phyloP scores from a whole-genome alignment of 164 flowering plant species.

The Brasenia schreberi region DNA sequence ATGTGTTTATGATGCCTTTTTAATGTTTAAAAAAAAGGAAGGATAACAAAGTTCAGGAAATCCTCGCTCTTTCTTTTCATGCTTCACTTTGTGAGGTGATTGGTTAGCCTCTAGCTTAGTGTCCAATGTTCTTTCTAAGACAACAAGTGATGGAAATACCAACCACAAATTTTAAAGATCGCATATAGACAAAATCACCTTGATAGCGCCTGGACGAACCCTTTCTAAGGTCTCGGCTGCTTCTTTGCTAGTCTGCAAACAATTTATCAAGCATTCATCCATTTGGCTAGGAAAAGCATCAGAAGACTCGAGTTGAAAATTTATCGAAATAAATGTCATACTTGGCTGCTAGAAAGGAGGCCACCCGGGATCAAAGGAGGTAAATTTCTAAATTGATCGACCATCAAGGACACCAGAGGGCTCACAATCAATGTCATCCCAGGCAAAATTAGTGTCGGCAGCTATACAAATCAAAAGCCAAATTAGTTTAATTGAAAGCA shows the following conservation, averaged over 20 bases:
- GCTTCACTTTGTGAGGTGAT: no score
- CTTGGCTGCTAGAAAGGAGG: conserved; percentile 74
- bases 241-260: conserved; percentile 56
- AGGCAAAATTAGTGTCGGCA: conserved; percentile 68
- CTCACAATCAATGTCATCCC: conserved; percentile 83
- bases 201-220: conserved; percentile 46
- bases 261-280: neutral
- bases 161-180: no score
- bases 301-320: neutral
- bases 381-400: conserved; percentile 80
- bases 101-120: no score
- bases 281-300: neutral
- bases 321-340: conserved; percentile 3
- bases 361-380: conserved; percentile 63
- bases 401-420: conserved; percentile 91
- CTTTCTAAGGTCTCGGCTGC: conserved; percentile 38
- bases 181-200: conserved; percentile 22
- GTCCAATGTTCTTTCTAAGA: no score
- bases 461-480: conserved; percentile 9
- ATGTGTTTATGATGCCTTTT: no score
- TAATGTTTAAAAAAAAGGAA: no score
- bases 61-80: no score
- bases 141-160: no score
- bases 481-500: neutral
- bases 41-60: no score